These are phyloP conservation scores for Cladobotryum mycophilum DNA, from an alignment of 2,329 filamentous ascomycete species.

Conservation along the genomic window DNA sequence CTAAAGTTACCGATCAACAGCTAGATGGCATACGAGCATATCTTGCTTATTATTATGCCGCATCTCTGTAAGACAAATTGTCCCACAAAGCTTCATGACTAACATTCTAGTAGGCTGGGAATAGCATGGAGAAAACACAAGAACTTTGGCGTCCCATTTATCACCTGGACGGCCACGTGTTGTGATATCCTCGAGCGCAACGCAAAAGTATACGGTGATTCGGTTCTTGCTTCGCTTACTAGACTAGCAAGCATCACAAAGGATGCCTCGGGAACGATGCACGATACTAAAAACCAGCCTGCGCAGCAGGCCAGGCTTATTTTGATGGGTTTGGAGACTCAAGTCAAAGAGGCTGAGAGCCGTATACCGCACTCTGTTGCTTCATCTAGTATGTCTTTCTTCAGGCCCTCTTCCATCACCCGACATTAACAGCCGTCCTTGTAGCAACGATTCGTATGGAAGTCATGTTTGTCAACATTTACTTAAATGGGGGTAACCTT, in stretches of 20 bases:
- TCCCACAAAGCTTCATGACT: conserved; percentile 6
- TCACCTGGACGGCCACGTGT: conserved; percentile 38
- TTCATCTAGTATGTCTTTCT: conserved; percentile 14
- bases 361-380: conserved; percentile 30
- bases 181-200: conserved; percentile 37
- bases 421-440: conserved; percentile 9
- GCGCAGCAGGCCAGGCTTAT: conserved; percentile 39
- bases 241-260: conserved; percentile 35
- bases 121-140: conserved; percentile 33
- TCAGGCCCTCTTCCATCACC: not conserved
- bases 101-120: conserved; percentile 28
- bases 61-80: conserved; percentile 30
- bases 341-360: conserved; percentile 36
- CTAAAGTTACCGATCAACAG: conserved; percentile 18
- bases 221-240: conserved; percentile 37
- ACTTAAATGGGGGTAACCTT: conserved; percentile 33
- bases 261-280: conserved; percentile 30
- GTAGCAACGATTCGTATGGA: conserved; percentile 24
- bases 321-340: conserved; percentile 41
- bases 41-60: conserved; percentile 37
- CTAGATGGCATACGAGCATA: conserved; percentile 42
- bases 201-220: conserved; percentile 33
- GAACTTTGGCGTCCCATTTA: conserved; percentile 28
- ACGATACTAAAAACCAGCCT: conserved; percentile 21
- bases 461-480: conserved; percentile 32